Conservation (phyloP, 2,329 filamentous ascomycete species). For the Microsporum canis region DNA sequence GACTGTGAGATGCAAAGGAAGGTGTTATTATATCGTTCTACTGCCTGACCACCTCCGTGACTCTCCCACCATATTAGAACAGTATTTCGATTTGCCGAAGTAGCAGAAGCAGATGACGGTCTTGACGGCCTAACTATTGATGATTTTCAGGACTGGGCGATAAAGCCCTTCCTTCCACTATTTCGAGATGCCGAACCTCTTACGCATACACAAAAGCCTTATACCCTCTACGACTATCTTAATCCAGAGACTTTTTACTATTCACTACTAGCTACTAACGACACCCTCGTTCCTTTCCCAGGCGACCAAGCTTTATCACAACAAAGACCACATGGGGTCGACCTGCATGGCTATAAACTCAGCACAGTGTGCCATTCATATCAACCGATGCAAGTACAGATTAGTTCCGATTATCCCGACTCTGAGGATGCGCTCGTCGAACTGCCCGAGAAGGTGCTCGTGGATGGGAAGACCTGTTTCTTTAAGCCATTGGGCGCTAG, state of each 20-base stretch:
- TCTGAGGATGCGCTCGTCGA: neutral
- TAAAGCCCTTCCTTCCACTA: slow-evolving; percentile 6
- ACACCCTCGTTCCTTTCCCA: neutral
- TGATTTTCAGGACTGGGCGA: slow-evolving; percentile 5
- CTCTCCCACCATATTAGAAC: slow-evolving; percentile 1
- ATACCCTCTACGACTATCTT: slow-evolving; percentile 7
- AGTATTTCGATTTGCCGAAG: slow-evolving; percentile 4
- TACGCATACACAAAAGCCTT: neutral
- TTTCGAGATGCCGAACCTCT: slow-evolving; percentile 1
- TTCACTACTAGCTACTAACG: neutral
- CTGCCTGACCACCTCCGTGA: slow-evolving; percentile 3
- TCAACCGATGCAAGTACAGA: slow-evolving; percentile 6
- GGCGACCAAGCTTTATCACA: neutral
- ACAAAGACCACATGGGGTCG: slow-evolving; percentile 3
- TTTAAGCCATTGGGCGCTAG: slow-evolving; percentile 5
- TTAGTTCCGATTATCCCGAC: slow-evolving; percentile 2
- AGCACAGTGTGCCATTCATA: neutral
- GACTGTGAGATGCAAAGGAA: slow-evolving; percentile 7
- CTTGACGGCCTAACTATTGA: neutral
- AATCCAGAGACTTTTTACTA: slow-evolving; percentile 5
- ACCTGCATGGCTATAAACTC: slow-evolving; percentile 6
- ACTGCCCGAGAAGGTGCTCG: slow-evolving; percentile 6
- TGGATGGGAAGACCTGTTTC: slow-evolving; percentile 7
- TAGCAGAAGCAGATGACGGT: neutral
- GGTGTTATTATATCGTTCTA: slow-evolving; percentile 6